These are phyloP conservation scores for Jamesozyma rosinii DNA, from an alignment of 805 yeast genomes.

Conservation along the genomic window DNA sequence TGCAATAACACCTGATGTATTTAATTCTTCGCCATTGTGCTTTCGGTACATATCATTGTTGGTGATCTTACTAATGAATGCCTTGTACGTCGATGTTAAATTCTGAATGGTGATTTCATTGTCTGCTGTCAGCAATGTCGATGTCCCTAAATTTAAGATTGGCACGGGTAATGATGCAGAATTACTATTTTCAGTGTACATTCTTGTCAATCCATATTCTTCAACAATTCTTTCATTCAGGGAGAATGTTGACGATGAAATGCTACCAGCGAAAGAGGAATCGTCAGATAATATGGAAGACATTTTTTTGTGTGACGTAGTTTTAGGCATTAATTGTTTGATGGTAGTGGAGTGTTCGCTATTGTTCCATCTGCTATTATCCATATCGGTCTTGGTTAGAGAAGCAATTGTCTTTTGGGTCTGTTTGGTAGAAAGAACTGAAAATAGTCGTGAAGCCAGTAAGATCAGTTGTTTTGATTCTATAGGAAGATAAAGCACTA, in stretches of 20 bases:
- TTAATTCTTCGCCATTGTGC: not conserved
- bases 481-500: slow-evolving; percentile 50
- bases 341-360: slow-evolving; percentile 29
- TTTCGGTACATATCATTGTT: too few relatives aligned
- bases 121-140: slow-evolving; percentile 28
- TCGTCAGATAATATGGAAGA: slow-evolving; percentile 32
- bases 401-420: not conserved
- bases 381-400: not conserved
- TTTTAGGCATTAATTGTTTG: slow-evolving; percentile 8
- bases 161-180: slow-evolving; percentile 30
- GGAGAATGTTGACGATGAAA: slow-evolving; percentile 23
- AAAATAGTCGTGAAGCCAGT: slow-evolving; percentile 45
- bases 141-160: slow-evolving; percentile 27
- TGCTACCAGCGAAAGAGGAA: slow-evolving; percentile 14
- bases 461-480: slow-evolving; percentile 57
- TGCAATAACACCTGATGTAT: slow-evolving; percentile 2
- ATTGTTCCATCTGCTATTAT: slow-evolving; percentile 32
- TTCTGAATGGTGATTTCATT: not conserved
- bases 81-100: not conserved
- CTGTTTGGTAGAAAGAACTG: slow-evolving; percentile 27
- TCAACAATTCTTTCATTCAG: slow-evolving; percentile 44
- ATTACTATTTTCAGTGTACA: slow-evolving; percentile 33
- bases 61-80: not conserved
- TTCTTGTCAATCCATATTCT: slow-evolving; percentile 43
- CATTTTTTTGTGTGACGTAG: slow-evolving; percentile 8